Evolutionary conservation across 1,139 yeast genomes (phyloP).

Genomic region (Nakaseomyces nivariensis): DNA sequence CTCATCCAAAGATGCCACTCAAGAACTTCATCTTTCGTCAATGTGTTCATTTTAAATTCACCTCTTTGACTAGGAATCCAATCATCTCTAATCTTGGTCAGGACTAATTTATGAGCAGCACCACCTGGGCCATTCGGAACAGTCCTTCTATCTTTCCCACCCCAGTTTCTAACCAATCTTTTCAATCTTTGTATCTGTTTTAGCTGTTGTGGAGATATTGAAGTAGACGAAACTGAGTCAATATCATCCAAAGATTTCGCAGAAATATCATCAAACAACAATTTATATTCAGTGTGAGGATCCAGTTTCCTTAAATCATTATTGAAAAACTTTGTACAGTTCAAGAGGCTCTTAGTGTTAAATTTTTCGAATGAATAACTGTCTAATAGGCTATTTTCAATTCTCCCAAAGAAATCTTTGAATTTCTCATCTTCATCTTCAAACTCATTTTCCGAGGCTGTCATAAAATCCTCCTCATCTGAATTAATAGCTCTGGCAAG

Average conservation of each 20-base stretch:
- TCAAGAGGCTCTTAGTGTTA: slow-evolving; percentile 36
- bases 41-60: slow-evolving; percentile 54
- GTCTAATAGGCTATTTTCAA: not conserved
- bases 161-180: slow-evolving; percentile 66
- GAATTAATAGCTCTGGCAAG: slow-evolving; percentile 11
- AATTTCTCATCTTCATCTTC: slow-evolving; percentile 19
- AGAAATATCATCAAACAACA: slow-evolving; percentile 65
- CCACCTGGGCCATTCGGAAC: slow-evolving; percentile 56
- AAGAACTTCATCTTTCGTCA: slow-evolving; percentile 35
- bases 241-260: slow-evolving; percentile 64
- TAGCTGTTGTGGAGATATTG: slow-evolving; percentile 56
- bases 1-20: slow-evolving; percentile 33
- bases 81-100: slow-evolving; percentile 70
- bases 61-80: slow-evolving; percentile 68
- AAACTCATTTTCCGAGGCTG: slow-evolving; percentile 27
- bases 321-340: slow-evolving; percentile 34
- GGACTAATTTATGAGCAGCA: slow-evolving; percentile 45
- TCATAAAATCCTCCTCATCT: slow-evolving; percentile 31
- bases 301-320: slow-evolving; percentile 50
- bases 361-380: slow-evolving; percentile 31
- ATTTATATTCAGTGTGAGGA: slow-evolving; percentile 69
- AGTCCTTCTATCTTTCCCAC: slow-evolving; percentile 63
- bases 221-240: slow-evolving; percentile 43
- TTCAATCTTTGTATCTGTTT: slow-evolving; percentile 55
- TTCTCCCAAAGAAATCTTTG: not conserved